Evolutionary conservation across 2,329 filamentous ascomycete genomes (phyloP).

Genomic region (Zymoseptoria passerinii): DNA sequence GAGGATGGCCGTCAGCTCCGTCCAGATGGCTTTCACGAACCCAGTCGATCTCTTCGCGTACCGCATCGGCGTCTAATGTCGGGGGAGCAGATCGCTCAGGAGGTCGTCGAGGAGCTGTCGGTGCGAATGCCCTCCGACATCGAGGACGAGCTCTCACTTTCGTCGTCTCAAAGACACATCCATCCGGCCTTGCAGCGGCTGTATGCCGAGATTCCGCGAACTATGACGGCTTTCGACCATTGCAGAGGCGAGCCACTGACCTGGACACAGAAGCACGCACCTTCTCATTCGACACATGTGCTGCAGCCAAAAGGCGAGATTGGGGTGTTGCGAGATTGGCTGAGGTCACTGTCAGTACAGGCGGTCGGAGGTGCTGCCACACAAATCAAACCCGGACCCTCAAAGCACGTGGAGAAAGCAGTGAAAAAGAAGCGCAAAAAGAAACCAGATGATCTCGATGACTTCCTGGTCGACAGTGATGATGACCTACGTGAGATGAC

Average conservation of each 20-base stretch:
- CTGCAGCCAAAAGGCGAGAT: conserved; percentile 67
- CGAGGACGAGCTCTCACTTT: conserved; percentile 10
- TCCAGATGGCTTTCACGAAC: conserved; percentile 29
- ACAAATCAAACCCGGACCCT: conserved; percentile 6
- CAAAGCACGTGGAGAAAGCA: conserved; percentile 20
- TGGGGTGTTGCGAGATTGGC: conserved; percentile 67
- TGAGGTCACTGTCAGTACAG: conserved; percentile 65
- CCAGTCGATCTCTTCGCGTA: conserved; percentile 20
- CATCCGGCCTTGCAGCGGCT: conserved; percentile 55
- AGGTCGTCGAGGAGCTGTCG: conserved; percentile 24
- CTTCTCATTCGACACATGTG: conserved; percentile 58
- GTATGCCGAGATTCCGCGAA: conserved; percentile 51
- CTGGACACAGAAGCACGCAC: conserved; percentile 84
- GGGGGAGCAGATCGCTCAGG: conserved; percentile 34
- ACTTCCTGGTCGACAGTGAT: conserved; percentile 70
- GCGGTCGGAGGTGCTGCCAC: conserved; percentile 58
- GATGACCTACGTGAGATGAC: conserved; percentile 64
- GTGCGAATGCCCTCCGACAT: conserved; percentile 4
- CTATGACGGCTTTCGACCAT: conserved; percentile 70
- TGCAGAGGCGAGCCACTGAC: conserved; percentile 62
- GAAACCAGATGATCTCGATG: conserved; percentile 60
- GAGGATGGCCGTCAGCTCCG: conserved; percentile 17
- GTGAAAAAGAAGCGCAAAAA: conserved; percentile 59
- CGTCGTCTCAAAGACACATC: conserved; percentile 8
- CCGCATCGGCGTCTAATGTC: conserved; percentile 26